Conservation (phyloP, 805 yeast species). For the Candida sonorensis region DNA sequence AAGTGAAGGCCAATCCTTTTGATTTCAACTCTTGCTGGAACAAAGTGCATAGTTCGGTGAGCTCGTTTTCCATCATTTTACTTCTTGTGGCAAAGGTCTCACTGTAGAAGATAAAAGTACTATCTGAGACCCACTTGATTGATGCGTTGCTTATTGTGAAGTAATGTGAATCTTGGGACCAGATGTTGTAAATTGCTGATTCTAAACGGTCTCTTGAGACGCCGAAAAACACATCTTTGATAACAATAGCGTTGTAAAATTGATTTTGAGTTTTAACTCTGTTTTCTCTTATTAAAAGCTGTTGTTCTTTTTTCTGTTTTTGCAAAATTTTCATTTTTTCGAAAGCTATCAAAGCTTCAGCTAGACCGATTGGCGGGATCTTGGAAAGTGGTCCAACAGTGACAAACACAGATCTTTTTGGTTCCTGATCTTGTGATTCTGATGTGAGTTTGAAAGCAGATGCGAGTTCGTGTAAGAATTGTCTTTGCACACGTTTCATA, state of each 20-base stretch:
- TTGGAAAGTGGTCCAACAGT: constrained; percentile 25
- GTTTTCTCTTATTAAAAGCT: constrained; percentile 20
- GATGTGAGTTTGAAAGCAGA: constrained; percentile 50
- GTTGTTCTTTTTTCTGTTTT: constrained; percentile 21
- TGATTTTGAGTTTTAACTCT: constrained; percentile 12
- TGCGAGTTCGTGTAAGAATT: constrained; percentile 64
- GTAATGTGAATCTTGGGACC: constrained; percentile 1
- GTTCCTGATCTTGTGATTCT: constrained; percentile 79
- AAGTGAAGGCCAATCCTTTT: constrained; percentile 42
- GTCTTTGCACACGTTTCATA: constrained; percentile 63
- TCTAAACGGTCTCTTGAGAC: constrained; percentile 40
- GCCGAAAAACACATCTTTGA: constrained; percentile 49
- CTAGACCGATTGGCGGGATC: constrained; percentile 40
- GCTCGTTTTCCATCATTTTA: constrained; percentile 34
- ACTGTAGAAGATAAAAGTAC: constrained; percentile 35
- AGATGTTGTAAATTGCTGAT: constrained; percentile 20
- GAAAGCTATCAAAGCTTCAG: constrained; percentile 33
- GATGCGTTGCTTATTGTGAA: constrained; percentile 14
- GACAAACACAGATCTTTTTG: constrained; percentile 67
- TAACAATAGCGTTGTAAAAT: constrained; percentile 46
- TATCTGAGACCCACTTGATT: constrained; percentile 36
- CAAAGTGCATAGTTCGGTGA: constrained; percentile 33
- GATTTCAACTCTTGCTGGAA: constrained; percentile 30
- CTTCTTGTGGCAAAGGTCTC: constrained; percentile 28
- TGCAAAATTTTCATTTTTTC: constrained; percentile 26